Evolutionary conservation across 1,284 basidiomycete species (phyloP), one percentile per base, ranked within the genome.

Genomic region (Fomitiporia mediterranea): DNA sequence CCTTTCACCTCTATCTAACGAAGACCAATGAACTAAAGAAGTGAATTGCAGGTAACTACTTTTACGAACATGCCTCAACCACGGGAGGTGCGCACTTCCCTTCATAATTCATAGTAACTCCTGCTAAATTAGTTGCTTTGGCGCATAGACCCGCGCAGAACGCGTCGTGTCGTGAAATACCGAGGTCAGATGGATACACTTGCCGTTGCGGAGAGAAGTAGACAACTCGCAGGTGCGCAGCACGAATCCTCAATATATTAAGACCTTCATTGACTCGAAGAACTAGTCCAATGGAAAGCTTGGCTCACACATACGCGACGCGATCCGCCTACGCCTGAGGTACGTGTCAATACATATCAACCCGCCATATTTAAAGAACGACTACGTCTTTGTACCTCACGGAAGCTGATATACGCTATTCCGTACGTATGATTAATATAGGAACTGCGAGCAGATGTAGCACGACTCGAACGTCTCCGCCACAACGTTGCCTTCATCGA

Each of bases 301-400:
- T 68, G 67, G 67, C 53, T 68, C 1, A 63, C 66, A 2, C 64
- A 67, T 43, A 68, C 66, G 0, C 61, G 66, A 25, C 50, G 48
- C 11, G 35, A 64, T 42, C 61, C 66, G 6, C 67, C 67, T 2
- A 48, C 63, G 5, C 48, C 64, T 4, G 60, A 65, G 51, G 66
- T 66, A 28, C 30, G 63, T 17, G 15, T 13, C 25, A 17, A 5
- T 23, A 11, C 2, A 5, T 1, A 9, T 38, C 21, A 42, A 32
- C 40, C n/a, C 1, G 40, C 21, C 35, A 4, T 35, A 17, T 38
- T 17, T 42, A 15, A n/a, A n/a, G 13, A 3, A 7, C 28, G 27
- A 49, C 25, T 32, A 11, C 17, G 19, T 8, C 21, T 21, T 43
- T 23, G n/a, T 21, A 4, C 17, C 8, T 21, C 15, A 15, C 23